phyloP scores from a whole-genome alignment of 371 early-diverging fungal genomes.

The Mortierella sp. region DNA sequence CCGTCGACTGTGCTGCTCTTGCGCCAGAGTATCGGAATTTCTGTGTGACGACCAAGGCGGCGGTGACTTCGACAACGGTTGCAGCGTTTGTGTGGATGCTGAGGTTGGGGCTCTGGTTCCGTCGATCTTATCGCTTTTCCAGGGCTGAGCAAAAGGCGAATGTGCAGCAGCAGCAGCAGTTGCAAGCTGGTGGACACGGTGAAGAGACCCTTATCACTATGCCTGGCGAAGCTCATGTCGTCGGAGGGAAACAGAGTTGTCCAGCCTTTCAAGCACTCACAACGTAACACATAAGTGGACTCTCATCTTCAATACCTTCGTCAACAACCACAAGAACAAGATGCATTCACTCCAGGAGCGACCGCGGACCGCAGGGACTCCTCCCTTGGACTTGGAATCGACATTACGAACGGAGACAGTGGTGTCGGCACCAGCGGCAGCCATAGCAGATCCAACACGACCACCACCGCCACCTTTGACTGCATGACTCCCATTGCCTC shows the following conservation, averaged over 20 bases:
- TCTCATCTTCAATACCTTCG: neutral
- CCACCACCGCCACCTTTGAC: neutral
- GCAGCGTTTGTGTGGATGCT: conserved; percentile 14
- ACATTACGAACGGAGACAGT: conserved; percentile 9
- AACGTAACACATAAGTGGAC: neutral
- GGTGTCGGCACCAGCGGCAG: neutral
- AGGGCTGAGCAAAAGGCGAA: neutral
- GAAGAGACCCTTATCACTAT: neutral
- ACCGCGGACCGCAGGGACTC: neutral
- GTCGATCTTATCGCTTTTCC: neutral
- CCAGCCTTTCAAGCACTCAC: neutral
- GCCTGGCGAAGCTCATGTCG: neutral
- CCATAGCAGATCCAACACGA: neutral
- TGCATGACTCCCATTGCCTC: neutral
- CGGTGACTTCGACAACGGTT: conserved; percentile 13
- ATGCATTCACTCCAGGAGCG: neutral
- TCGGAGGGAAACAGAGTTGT: neutral
- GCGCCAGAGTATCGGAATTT: conserved; percentile 8
- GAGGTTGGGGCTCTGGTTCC: conserved; percentile 26
- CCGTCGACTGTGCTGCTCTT: neutral
- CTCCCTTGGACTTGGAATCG: conserved; percentile 41
- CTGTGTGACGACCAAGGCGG: conserved; percentile 36
- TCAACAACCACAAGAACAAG: neutral
- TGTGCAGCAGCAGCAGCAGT: neutral
- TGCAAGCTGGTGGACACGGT: neutral